Conservation (phyloP, 768 basidiomycete genomes). For the Mycena galericulata region DNA sequence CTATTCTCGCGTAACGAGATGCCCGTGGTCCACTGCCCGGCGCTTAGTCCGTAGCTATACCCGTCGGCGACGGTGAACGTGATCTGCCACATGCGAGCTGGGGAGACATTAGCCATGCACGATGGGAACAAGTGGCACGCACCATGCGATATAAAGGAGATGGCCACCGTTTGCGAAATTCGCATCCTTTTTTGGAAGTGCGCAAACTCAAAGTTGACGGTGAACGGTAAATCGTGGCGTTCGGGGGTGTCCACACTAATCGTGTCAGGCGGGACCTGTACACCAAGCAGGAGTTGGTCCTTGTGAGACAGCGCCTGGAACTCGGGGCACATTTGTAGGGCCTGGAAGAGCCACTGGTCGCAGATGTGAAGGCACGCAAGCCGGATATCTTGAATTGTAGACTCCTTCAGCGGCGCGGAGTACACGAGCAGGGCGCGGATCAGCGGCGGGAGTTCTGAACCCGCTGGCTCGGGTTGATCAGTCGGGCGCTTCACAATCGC, state of each 20-base stretch:
- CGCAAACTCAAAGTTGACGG: slow-evolving; percentile 49
- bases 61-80: slow-evolving; percentile 41
- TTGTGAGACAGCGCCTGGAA: slow-evolving; percentile 43
- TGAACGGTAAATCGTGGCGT: slow-evolving; percentile 52
- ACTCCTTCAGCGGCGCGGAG: slow-evolving; percentile 38
- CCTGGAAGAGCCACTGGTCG: slow-evolving; percentile 54
- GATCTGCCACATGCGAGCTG: slow-evolving; percentile 53
- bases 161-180: slow-evolving; percentile 48
- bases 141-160: slow-evolving; percentile 67
- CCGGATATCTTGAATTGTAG: slow-evolving; percentile 56
- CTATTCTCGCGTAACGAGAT: slow-evolving; percentile 24
- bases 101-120: background rate
- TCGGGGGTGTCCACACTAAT: slow-evolving; percentile 47
- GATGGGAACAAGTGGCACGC: slow-evolving; percentile 6
- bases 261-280: slow-evolving; percentile 46
- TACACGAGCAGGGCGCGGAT: slow-evolving; percentile 53
- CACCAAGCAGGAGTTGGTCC: slow-evolving; percentile 27
- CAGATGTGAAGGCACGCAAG: slow-evolving; percentile 59
- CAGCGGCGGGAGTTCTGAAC: slow-evolving; percentile 38
- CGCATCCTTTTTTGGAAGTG: slow-evolving; percentile 65
- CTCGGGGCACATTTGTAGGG: slow-evolving; percentile 48
- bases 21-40: slow-evolving; percentile 31
- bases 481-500: slow-evolving; percentile 57
- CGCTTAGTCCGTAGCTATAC: background rate
- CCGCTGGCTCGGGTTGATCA: slow-evolving; percentile 14